Evolutionary conservation across 306 rosid genomes (phyloP).

Genomic region (Cucumis melo): DNA sequence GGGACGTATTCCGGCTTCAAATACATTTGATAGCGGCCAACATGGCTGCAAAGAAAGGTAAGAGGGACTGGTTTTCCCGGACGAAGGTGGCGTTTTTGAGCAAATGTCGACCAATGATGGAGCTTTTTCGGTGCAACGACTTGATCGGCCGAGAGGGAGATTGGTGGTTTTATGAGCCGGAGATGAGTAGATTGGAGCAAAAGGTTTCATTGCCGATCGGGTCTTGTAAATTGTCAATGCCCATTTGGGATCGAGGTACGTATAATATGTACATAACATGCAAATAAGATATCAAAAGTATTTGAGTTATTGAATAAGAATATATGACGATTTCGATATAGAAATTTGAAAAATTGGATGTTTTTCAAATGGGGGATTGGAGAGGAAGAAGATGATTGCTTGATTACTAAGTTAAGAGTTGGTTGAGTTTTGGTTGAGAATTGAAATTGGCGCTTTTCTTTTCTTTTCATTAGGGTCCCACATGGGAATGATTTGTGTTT

Average conservation of each 20-base stretch:
- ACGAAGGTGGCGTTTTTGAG: slow-evolving; percentile 53
- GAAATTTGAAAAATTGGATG: neutral
- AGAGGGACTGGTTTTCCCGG: slow-evolving; percentile 31
- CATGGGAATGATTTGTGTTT: neutral
- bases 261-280: neutral
- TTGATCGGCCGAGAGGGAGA: slow-evolving; percentile 48
- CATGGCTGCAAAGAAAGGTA: slow-evolving; percentile 48
- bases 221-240: slow-evolving; percentile 70
- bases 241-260: slow-evolving; percentile 92
- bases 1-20: slow-evolving; percentile 65
- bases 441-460: neutral
- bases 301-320: neutral
- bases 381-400: slow-evolving; percentile 5
- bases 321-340: neutral
- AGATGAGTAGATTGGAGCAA: slow-evolving; percentile 37
- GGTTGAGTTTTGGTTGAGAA: slow-evolving; percentile 5
- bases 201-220: slow-evolving; percentile 74
- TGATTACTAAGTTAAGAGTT: neutral
- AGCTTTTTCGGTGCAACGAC: slow-evolving; percentile 61
- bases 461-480: neutral
- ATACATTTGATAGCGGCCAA: slow-evolving; percentile 65
- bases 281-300: neutral
- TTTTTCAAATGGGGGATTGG: neutral
- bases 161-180: slow-evolving; percentile 74
- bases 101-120: slow-evolving; percentile 84